Percentiles rank a stretch among this genome's conserved stretches.
Conservation (phyloP, 441 rosid species). For the Capsella rubella region DNA sequence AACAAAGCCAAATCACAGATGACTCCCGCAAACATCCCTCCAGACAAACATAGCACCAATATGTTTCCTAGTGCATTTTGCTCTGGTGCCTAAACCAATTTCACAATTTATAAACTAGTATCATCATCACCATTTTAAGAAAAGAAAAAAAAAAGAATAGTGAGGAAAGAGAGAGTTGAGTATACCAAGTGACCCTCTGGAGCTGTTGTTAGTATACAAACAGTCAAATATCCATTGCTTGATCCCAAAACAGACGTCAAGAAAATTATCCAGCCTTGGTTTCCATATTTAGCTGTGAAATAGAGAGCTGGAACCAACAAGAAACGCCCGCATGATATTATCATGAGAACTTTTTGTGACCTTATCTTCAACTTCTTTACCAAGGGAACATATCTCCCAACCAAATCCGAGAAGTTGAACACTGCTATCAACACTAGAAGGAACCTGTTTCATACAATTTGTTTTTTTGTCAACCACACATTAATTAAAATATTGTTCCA, state of each 20-base stretch:
- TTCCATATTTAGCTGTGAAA: slow-evolving; percentile 38
- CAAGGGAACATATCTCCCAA: slow-evolving; percentile 33
- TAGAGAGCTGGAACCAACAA: slow-evolving; percentile 39
- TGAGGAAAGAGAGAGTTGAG: neutral
- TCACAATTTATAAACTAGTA: neutral
- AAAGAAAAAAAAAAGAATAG: neutral
- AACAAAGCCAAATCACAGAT: slow-evolving; percentile 74
- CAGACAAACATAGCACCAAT: slow-evolving; percentile 61
- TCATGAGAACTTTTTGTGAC: slow-evolving; percentile 30
- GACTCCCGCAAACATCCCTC: slow-evolving; percentile 66
- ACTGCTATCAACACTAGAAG: slow-evolving; percentile 33
- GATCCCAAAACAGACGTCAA: slow-evolving; percentile 31
- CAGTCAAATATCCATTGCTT: slow-evolving; percentile 38
- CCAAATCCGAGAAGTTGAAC: slow-evolving; percentile 42
- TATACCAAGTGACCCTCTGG: slow-evolving; percentile 43
- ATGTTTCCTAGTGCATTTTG: slow-evolving; percentile 79
- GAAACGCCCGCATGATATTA: slow-evolving; percentile 26
- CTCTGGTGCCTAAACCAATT: slow-evolving; percentile 66
- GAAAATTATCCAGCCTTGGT: slow-evolving; percentile 43
- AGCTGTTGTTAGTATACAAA: slow-evolving; percentile 39
- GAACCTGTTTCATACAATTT: slow-evolving; percentile 18
- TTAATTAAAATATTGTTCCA: too few species aligned
- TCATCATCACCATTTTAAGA: neutral
- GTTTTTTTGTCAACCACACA: too few species aligned
- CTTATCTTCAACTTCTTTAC: slow-evolving; percentile 24